A percentile compares a stretch with the other conserved stretches of the same genome.
phyloP scores from a whole-genome alignment of 2,329 filamentous ascomycete species.

The Didymella segeticola region DNA sequence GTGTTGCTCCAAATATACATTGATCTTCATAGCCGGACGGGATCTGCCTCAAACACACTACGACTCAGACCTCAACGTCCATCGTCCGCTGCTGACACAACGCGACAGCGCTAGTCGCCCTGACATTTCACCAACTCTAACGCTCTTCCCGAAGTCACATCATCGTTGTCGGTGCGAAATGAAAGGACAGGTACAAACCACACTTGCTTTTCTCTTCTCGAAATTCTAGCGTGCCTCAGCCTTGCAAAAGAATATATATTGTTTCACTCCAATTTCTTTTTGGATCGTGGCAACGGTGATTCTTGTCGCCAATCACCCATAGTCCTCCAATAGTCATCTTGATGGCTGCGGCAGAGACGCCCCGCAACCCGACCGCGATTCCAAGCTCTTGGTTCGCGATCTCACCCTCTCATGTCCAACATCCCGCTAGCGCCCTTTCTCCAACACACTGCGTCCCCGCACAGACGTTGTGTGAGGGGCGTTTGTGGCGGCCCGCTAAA shows the following conservation, averaged over 20 bases:
- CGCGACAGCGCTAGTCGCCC: not conserved
- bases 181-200: slow-evolving; percentile 4
- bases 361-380: slow-evolving; percentile 4
- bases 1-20: slow-evolving; percentile 11
- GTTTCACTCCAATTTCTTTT: slow-evolving; percentile 18
- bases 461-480: slow-evolving; percentile 19
- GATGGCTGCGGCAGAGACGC: not conserved
- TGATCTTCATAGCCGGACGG: slow-evolving; percentile 9
- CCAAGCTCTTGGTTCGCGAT: slow-evolving; percentile 10
- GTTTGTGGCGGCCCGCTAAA: slow-evolving; percentile 14
- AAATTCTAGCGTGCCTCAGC: slow-evolving; percentile 29
- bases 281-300: slow-evolving; percentile 10
- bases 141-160: slow-evolving; percentile 9
- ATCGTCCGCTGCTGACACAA: slow-evolving; percentile 6
- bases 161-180: slow-evolving; percentile 8
- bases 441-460: slow-evolving; percentile 12
- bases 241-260: slow-evolving; percentile 11
- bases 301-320: not conserved
- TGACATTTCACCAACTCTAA: slow-evolving; percentile 1
- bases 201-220: slow-evolving; percentile 22
- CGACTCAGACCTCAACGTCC: slow-evolving; percentile 13
- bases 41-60: slow-evolving; percentile 15
- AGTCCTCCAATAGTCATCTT: slow-evolving; percentile 14
- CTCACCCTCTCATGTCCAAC: slow-evolving; percentile 9
- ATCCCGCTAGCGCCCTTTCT: slow-evolving; percentile 5